phyloP scores from a whole-genome alignment of 148 eudicot species.

The Suaeda aralocaspica region DNA sequence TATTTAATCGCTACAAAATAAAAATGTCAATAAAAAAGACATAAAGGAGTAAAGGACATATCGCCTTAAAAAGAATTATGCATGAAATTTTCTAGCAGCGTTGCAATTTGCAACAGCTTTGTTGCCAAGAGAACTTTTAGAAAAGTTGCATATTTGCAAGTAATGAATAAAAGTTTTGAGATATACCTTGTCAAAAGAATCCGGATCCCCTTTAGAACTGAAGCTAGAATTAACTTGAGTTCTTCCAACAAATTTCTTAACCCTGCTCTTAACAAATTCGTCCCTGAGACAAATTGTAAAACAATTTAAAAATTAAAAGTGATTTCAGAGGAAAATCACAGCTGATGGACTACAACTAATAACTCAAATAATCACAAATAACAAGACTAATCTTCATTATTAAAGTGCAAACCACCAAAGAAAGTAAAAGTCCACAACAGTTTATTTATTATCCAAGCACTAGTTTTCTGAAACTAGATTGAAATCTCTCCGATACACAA shows the following conservation, averaged over 20 bases:
- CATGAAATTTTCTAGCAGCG: background rate
- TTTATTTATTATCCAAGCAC: background rate
- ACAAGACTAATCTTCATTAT: background rate
- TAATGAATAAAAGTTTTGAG: background rate
- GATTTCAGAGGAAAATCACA: background rate
- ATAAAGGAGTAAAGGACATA: background rate
- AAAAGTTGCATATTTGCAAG: background rate
- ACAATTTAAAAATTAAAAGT: background rate
- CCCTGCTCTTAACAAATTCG: slow-evolving; percentile 31
- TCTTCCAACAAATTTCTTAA: slow-evolving; percentile 31
- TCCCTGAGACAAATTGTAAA: slow-evolving; percentile 32
- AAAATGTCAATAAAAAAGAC: background rate
- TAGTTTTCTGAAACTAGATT: too few species aligned
- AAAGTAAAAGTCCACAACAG: background rate
- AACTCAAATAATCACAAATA: slow-evolving; percentile 1
- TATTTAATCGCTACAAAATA: background rate
- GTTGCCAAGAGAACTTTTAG: slow-evolving; percentile 1
- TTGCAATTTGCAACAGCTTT: background rate
- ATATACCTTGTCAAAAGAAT: slow-evolving; percentile 83
- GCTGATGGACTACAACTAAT: background rate
- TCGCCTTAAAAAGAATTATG: background rate
- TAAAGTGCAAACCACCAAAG: background rate
- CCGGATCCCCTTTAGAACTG: slow-evolving; percentile 42
- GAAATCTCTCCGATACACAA: background rate
- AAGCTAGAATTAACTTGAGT: slow-evolving; percentile 27